Base-by-base conservation (phyloP, 306 rosid genomes). In the Corylus avellana region DNA sequence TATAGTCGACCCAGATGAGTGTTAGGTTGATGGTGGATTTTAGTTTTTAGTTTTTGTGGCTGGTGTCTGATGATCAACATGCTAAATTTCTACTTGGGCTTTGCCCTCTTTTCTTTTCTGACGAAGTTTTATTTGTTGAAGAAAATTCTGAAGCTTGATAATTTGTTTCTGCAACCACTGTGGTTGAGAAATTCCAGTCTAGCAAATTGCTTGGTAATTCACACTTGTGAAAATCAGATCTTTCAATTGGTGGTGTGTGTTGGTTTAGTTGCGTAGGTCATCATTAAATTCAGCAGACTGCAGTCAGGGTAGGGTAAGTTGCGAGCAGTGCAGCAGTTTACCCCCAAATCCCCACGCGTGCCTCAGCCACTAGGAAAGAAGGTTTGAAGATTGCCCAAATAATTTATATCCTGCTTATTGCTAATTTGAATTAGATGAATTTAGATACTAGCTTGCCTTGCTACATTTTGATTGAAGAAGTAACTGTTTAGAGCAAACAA, bases 241-340 rank as follows among this genome's bases (percentile, higher is more conserved):
- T 20, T 16, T 20, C 37, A 25, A 25, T 10, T 20, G 66, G 66
- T 5, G 12, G 12, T 25, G 27, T 59, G 11, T 22, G 7, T 35
- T 64, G 70, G 70, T 37, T 35, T 64, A 64, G 70, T 64, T 64
- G 10, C 16, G 44, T 32, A 29, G 70, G 47, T 35, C 70, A 7
- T 62, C 42, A 12, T 7, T 53, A 53, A 53, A n/a, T 64, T 64
- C 48, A 6, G 48, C 16, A 64, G 47, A 64, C n/a, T 64, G 70
- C 70, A 64, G 47, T 35, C 66, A 64, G 70, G 70, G 3, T 16
- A 35, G 44, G 20, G 47, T 64, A 64, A 32, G 70, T 64, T 64
- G 20, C 11, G 6, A 64, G 70, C 70, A 6, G 35, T 35, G 70
- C 70, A 7, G 22, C 22, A 35, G 16, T 64, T 64, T 12, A 32